Evolutionary conservation across 305 asterid species (phyloP).

Genomic region (Stenogyne calaminthoides): DNA sequence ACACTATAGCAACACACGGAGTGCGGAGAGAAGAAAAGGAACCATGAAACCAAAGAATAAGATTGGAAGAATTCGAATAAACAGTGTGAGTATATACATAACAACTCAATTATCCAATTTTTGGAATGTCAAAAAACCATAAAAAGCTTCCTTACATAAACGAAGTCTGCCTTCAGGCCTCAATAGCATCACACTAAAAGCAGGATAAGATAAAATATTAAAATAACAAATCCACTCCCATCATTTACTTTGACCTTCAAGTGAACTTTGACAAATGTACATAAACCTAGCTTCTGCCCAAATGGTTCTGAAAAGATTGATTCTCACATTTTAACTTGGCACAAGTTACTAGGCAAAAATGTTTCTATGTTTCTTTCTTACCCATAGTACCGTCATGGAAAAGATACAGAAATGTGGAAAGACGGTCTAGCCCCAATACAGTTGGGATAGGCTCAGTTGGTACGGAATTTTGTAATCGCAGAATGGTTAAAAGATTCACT

Average conservation of each 20-base stretch:
- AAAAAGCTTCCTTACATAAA: neutral
- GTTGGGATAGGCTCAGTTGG: neutral
- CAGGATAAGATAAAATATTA: neutral
- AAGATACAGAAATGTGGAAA: neutral
- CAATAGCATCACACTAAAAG: constrained; percentile 16
- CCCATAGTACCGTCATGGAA: neutral
- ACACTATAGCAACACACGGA: neutral
- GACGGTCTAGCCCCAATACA: neutral
- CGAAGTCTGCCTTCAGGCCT: neutral
- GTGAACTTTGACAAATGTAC: constrained; percentile 3
- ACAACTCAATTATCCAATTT: neutral
- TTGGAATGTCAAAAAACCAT: constrained; percentile 3
- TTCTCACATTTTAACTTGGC: neutral
- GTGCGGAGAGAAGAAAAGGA: neutral
- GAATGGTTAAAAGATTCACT: neutral
- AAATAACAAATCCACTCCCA: neutral
- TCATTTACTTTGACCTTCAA: neutral
- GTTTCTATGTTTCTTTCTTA: neutral
- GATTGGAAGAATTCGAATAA: constrained; percentile 1
- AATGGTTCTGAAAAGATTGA: constrained; percentile 6
- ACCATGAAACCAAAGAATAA: constrained; percentile 15
- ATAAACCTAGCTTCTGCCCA: neutral
- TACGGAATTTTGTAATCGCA: neutral
- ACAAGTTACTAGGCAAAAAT: neutral
- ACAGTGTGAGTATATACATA: neutral